Base-by-base conservation (phyloP, 2,329 filamentous ascomycete species). In the Tolypocladium guangdongense region DNA sequence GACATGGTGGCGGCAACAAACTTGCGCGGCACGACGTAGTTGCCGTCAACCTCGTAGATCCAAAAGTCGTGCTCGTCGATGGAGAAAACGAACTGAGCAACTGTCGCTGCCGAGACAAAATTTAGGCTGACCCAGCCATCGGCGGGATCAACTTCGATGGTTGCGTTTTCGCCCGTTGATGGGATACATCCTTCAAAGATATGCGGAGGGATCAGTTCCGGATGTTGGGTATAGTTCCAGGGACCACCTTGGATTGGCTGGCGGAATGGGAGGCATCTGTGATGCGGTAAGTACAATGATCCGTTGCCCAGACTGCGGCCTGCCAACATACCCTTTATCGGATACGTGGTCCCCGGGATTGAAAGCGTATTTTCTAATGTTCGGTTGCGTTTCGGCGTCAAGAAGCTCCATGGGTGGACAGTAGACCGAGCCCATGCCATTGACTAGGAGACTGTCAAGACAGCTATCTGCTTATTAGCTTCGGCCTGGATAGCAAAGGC, bases 51-150 rank as follows among this genome's bases (percentile, higher is more conserved):
- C 14, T 68, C 71, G 50, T 74, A 75, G 8, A 76, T 60, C 53
- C 64, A 71, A 64, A 76, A 65, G 2, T 66, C 64, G 54, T 75
- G 72, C 47, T 70, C 66, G 55, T 75, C 73, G 33, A 76, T 71
- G 5, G 68, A 69, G 36, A 54, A 54, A 8, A 30, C 73, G 27
- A 52, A 20, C 18, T 35, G 24, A 35, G 45, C 50, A 32, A 20
- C 18, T 12, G 54, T 37, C 46, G 65, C 27, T 1, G 51, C 53
- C 35, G 24, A 41, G n/a, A 55, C 50, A 30, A 51, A 55, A 36
- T 55, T 55, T 11, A 55, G 50, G 50, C 53, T 55, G 16, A 52
- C 37, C 54, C 54, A 56, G 22, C 48, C 22, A 20, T 48, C 27
- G 3, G 38, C 51, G 10, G 54, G 39, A 20, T 55, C 54, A 6